phyloP scores from a whole-genome alignment of 2,329 filamentous ascomycete genomes.

The Cytospora paraplurivora region DNA sequence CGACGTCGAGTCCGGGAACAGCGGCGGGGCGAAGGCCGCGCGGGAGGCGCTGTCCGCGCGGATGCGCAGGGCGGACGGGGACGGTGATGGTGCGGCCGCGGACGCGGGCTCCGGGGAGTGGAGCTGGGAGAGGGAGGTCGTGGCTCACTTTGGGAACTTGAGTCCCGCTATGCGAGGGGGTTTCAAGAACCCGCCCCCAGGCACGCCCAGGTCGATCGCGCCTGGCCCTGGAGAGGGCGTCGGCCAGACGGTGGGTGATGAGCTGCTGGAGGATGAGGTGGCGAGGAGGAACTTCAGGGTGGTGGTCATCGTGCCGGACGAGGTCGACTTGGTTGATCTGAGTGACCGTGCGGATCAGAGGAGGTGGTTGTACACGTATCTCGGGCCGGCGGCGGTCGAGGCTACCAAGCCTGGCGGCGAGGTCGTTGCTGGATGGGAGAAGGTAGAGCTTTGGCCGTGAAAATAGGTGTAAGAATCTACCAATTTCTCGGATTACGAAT shows the following conservation, averaged over 20 bases:
- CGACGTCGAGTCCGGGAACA: slow-evolving; percentile 57
- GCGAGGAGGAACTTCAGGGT: slow-evolving; percentile 79
- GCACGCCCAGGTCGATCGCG: slow-evolving; percentile 57
- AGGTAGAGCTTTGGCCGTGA: slow-evolving; percentile 70
- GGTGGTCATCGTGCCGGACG: slow-evolving; percentile 76
- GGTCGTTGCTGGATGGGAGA: slow-evolving; percentile 61
- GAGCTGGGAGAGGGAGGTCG: slow-evolving; percentile 80
- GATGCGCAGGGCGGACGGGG: slow-evolving; percentile 57
- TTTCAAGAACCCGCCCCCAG: slow-evolving; percentile 73
- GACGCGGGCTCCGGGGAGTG: slow-evolving; percentile 51
- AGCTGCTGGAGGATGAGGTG: slow-evolving; percentile 62
- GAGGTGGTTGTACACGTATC: slow-evolving; percentile 69
- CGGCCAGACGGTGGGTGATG: slow-evolving; percentile 67
- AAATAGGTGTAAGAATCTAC: too few relatives aligned
- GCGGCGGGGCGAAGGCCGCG: slow-evolving; percentile 58
- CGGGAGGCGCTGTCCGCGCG: slow-evolving; percentile 61
- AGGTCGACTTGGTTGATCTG: slow-evolving; percentile 75
- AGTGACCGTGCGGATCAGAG: slow-evolving; percentile 63
- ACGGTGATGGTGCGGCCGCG: slow-evolving; percentile 34
- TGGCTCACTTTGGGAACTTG: slow-evolving; percentile 87
- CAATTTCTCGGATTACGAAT: background rate
- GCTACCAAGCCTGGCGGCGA: slow-evolving; percentile 37
- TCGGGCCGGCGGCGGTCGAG: slow-evolving; percentile 42
- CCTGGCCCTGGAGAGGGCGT: slow-evolving; percentile 47
- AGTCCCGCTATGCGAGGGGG: slow-evolving; percentile 77